Percentiles rank a stretch among this genome's conserved stretches.
Evolutionary conservation across 2,329 filamentous ascomycete genomes (phyloP).

Genomic region (Setomelanomma holmii): DNA sequence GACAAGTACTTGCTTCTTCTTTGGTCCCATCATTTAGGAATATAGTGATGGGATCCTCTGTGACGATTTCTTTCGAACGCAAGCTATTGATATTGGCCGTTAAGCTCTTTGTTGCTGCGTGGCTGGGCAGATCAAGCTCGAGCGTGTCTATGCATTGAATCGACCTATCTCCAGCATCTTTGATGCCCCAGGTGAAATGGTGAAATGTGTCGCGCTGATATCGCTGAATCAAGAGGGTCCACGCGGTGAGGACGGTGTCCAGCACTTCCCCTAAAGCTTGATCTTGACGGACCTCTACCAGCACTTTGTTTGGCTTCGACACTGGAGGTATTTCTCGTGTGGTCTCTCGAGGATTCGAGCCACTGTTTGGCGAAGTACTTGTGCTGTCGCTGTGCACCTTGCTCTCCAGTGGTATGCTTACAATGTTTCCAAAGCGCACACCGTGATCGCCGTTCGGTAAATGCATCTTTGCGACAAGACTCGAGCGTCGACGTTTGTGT

Average conservation of each 20-base stretch:
- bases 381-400: conserved; percentile 17
- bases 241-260: conserved; percentile 37
- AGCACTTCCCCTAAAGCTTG: conserved; percentile 18
- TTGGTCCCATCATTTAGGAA: conserved; percentile 38
- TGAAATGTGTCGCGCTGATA: conserved; percentile 43
- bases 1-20: conserved; percentile 32
- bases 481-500: conserved; percentile 9
- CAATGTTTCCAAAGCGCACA: conserved; percentile 20
- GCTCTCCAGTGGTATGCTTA: conserved; percentile 20
- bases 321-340: conserved; percentile 4
- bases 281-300: conserved; percentile 16
- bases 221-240: conserved; percentile 38
- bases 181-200: conserved; percentile 37
- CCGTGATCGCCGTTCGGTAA: conserved; percentile 24
- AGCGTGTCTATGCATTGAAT: conserved; percentile 24
- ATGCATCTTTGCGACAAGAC: conserved; percentile 24
- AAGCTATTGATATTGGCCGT: conserved; percentile 18
- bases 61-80: conserved; percentile 17
- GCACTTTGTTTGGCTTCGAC: conserved; percentile 21
- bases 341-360: neutral
- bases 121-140: conserved; percentile 24
- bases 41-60: conserved; percentile 17
- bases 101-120: conserved; percentile 21
- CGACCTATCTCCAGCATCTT: conserved; percentile 12
- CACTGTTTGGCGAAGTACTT: too few relatives aligned